Percentiles rank a stretch among this genome's conserved stretches.
Conservation (phyloP, 1,139 yeast genomes). For the Yamadazyma spencermartinsiae region DNA sequence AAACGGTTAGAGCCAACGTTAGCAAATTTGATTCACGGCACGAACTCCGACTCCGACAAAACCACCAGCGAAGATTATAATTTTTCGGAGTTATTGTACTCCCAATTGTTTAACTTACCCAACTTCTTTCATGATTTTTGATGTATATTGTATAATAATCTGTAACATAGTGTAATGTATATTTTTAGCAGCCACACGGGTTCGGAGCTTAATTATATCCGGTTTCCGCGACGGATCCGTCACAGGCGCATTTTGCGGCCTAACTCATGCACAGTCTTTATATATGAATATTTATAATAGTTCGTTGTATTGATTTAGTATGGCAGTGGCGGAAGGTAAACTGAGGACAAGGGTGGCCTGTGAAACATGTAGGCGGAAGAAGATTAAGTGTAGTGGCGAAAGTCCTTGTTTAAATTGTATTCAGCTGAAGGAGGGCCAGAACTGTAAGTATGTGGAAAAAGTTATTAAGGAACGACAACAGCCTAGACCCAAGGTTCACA, state of each 20-base stretch:
- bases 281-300: no score
- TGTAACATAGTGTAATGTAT: neutral
- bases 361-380: conserved; percentile 50
- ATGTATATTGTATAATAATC: neutral
- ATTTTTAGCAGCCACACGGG: neutral
- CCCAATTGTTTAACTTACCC: conserved; percentile 18
- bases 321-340: conserved; percentile 3
- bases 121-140: conserved; percentile 10
- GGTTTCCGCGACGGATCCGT: neutral
- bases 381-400: conserved; percentile 52
- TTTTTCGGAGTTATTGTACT: conserved; percentile 10
- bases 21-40: conserved; percentile 11
- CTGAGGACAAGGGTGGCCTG: conserved; percentile 52
- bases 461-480: conserved; percentile 17
- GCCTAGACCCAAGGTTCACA: conserved; percentile 10
- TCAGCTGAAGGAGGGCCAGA: conserved; percentile 19
- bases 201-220: neutral
- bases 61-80: conserved; percentile 1
- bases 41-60: neutral
- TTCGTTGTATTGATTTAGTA: neutral
- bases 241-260: neutral
- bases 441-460: conserved; percentile 32
- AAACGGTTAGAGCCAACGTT: conserved; percentile 11
- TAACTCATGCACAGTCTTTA: no score
- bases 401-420: conserved; percentile 48